A percentile compares a stretch with the other conserved stretches of the same genome.
phyloP scores from a whole-genome alignment of 23 red algal species.

The Chondrus crispus region DNA sequence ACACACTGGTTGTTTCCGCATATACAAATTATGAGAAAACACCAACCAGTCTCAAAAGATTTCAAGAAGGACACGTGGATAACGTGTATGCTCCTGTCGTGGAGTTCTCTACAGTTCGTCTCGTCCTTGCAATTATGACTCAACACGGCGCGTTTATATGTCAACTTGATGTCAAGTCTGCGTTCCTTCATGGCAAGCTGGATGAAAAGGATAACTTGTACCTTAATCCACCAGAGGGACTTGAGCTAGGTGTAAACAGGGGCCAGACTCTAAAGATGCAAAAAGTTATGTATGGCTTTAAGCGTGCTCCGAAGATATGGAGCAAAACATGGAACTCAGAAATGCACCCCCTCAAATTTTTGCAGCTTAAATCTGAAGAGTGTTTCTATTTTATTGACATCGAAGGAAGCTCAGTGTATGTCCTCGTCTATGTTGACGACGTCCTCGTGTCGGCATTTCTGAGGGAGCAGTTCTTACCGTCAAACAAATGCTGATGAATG shows the following conservation, averaged over 20 bases:
- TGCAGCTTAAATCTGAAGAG: not conserved
- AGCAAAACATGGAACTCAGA: not conserved
- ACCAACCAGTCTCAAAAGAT: not conserved
- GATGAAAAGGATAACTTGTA: not conserved
- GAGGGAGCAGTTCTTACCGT: not conserved
- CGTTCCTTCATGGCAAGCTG: not conserved
- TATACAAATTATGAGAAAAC: not conserved
- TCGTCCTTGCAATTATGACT: not conserved
- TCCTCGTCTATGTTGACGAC: conserved; percentile 7
- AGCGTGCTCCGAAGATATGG: not conserved
- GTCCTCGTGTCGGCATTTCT: not conserved
- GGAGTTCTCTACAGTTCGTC: not conserved
- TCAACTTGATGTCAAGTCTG: not conserved
- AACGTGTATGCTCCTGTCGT: not conserved
- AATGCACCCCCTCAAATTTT: not conserved
- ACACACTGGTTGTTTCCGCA: no score
- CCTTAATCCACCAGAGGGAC: not conserved
- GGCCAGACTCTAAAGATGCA: not conserved
- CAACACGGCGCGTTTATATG: not conserved
- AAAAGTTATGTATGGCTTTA: not conserved
- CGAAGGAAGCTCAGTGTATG: not conserved
- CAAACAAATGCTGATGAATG: not conserved
- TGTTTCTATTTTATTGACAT: not conserved
- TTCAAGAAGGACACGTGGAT: not conserved
- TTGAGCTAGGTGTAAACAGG: not conserved